phyloP scores from a whole-genome alignment of 2,329 filamentous ascomycete genomes.

The Fusarium sp. region DNA sequence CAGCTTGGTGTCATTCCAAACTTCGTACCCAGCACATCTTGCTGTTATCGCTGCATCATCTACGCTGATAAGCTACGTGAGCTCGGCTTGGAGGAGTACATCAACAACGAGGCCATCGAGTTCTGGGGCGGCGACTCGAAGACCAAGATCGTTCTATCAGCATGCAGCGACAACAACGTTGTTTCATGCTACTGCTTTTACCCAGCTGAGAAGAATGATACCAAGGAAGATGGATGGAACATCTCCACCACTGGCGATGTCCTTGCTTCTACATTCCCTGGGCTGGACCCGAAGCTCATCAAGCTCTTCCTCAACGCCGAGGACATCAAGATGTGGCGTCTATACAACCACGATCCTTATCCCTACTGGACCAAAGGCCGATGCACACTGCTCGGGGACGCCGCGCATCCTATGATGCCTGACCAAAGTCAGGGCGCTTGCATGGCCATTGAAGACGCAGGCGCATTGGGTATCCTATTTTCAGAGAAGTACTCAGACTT shows the following conservation, averaged over 20 bases:
- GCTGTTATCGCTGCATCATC: slow-evolving; percentile 18
- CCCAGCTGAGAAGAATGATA: slow-evolving; percentile 67
- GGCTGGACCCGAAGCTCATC: slow-evolving; percentile 67
- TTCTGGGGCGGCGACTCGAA: slow-evolving; percentile 70
- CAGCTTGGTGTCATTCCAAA: slow-evolving; percentile 1
- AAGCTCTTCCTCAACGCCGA: slow-evolving; percentile 66
- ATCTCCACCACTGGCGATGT: slow-evolving; percentile 62
- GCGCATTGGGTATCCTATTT: not conserved
- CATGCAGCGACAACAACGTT: slow-evolving; percentile 69
- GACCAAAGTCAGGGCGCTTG: slow-evolving; percentile 23
- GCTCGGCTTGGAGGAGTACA: slow-evolving; percentile 8
- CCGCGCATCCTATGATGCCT: slow-evolving; percentile 30
- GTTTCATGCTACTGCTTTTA: slow-evolving; percentile 76
- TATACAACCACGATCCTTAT: slow-evolving; percentile 57
- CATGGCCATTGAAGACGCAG: slow-evolving; percentile 17
- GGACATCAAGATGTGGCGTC: slow-evolving; percentile 70
- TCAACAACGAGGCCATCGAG: slow-evolving; percentile 61
- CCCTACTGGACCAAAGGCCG: slow-evolving; percentile 23
- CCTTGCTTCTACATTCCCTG: slow-evolving; percentile 66
- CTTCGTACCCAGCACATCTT: slow-evolving; percentile 6
- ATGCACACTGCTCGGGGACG: slow-evolving; percentile 23
- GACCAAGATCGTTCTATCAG: slow-evolving; percentile 73
- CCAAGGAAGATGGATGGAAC: slow-evolving; percentile 66
- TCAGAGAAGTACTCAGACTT: slow-evolving; percentile 6
- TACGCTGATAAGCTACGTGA: slow-evolving; percentile 14